Conservation (phyloP, 805 yeast species). For the Candida chauliodis region DNA sequence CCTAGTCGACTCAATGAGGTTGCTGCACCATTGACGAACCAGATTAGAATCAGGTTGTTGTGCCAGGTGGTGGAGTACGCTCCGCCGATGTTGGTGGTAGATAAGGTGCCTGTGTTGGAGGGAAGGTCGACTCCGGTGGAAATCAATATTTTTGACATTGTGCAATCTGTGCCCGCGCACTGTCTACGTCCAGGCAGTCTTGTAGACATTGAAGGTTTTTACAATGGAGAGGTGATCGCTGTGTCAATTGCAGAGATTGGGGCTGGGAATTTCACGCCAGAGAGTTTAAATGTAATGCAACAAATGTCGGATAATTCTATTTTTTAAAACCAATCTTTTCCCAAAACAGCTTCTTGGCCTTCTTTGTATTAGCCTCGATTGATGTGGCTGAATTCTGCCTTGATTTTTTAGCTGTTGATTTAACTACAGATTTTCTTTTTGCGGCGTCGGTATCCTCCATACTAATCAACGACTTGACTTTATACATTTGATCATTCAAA, state of each 20-base stretch:
- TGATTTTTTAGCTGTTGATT: slow-evolving; percentile 5
- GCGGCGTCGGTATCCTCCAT: slow-evolving; percentile 29
- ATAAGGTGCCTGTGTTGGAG: slow-evolving; percentile 8
- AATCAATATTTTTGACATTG: slow-evolving; percentile 10
- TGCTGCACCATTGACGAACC: slow-evolving; percentile 18
- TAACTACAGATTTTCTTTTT: slow-evolving; percentile 7
- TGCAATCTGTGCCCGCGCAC: slow-evolving; percentile 8
- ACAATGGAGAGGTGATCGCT: slow-evolving; percentile 26
- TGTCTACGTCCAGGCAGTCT: slow-evolving; percentile 20
- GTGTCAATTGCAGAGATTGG: slow-evolving; percentile 20
- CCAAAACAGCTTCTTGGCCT: slow-evolving; percentile 19
- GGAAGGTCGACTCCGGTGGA: slow-evolving; percentile 3
- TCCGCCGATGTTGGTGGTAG: neutral
- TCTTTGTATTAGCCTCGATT: neutral
- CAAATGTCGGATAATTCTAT: neutral
- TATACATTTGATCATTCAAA: slow-evolving; percentile 24
- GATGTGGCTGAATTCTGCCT: slow-evolving; percentile 2
- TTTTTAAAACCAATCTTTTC: slow-evolving; percentile 25
- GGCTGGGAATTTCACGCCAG: slow-evolving; percentile 7
- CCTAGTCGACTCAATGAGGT: slow-evolving; percentile 21
- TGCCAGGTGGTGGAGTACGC: slow-evolving; percentile 25
- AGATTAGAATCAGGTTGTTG: slow-evolving; percentile 22
- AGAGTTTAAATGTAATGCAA: slow-evolving; percentile 4
- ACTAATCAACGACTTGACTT: slow-evolving; percentile 39
- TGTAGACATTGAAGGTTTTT: slow-evolving; percentile 28